A percentile compares a stretch with the other conserved stretches of the same genome.
Evolutionary conservation across 257 asterid species (phyloP).

Genomic region (Voacanga thouarsii): DNA sequence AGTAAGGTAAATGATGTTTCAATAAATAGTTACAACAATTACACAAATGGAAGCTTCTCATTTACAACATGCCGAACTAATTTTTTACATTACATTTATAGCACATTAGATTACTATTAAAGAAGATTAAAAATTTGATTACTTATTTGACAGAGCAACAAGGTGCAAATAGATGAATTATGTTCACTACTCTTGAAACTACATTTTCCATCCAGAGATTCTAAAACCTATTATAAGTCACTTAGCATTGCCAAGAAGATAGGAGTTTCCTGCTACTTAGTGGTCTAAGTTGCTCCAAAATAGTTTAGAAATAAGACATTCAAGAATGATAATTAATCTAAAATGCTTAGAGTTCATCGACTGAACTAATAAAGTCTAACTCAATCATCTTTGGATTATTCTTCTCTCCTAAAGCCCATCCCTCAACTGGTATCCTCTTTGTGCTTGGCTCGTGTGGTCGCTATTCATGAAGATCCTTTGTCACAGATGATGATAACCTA

Average conservation of each 20-base stretch:
- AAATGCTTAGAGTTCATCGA: constrained; percentile 45
- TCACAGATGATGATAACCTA: constrained; percentile 21
- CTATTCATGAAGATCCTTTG: constrained; percentile 28
- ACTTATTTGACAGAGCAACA: not conserved
- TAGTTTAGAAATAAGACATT: not conserved
- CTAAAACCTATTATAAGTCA: not conserved
- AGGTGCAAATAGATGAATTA: not conserved
- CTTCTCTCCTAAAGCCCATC: constrained; percentile 29
- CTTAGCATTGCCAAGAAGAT: not conserved
- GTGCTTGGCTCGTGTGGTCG: constrained; percentile 42
- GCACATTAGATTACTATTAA: not conserved
- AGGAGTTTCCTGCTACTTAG: not conserved
- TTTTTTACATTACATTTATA: too few species aligned
- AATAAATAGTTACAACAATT: too few species aligned
- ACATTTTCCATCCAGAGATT: not conserved
- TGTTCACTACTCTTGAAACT: not conserved
- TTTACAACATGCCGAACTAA: not conserved
- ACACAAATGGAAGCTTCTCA: not conserved
- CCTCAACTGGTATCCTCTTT: constrained; percentile 47
- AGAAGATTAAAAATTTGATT: not conserved
- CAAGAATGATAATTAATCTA: not conserved
- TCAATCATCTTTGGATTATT: constrained; percentile 71
- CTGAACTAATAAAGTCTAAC: constrained; percentile 70
- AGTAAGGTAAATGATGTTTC: too few species aligned
- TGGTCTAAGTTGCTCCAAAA: not conserved